Evolutionary conservation across 2,329 filamentous ascomycete species (phyloP).

Genomic region (Cytospora piceicola): DNA sequence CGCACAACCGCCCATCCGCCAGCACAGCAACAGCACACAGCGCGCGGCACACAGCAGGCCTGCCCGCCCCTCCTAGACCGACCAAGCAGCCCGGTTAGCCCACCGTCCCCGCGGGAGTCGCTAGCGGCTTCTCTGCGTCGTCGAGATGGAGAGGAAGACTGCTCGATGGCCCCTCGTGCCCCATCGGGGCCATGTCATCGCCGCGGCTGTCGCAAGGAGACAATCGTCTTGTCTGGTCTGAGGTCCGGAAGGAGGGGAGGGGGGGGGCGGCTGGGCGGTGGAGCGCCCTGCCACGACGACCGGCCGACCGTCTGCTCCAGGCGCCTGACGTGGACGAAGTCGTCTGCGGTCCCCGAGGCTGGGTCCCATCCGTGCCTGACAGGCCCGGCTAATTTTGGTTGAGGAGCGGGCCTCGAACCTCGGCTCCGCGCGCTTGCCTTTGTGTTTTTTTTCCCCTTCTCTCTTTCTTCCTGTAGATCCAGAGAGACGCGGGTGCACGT

Average conservation of each 20-base stretch:
- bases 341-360: not conserved
- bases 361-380: not conserved
- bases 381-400: not conserved
- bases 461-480: too few relatives aligned
- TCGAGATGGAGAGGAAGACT: not conserved
- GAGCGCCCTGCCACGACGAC: conserved; percentile 3
- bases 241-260: too few relatives aligned
- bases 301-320: not conserved
- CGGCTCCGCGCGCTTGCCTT: not conserved
- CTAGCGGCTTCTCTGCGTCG: not conserved
- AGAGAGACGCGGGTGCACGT: not conserved
- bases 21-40: not conserved
- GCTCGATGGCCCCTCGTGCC: not conserved
- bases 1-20: not conserved
- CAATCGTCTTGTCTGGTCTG: not conserved
- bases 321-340: conserved; percentile 2
- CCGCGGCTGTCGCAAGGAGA: not conserved
- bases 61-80: too few relatives aligned
- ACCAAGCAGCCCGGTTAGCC: not conserved
- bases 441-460: too few relatives aligned
- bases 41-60: too few relatives aligned
- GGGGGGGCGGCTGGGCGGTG: not conserved
- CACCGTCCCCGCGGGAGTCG: not conserved
- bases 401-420: not conserved
- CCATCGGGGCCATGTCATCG: not conserved